phyloP scores from a whole-genome alignment of 1,139 yeast genomes.

The Magnusiomyces sp. region DNA sequence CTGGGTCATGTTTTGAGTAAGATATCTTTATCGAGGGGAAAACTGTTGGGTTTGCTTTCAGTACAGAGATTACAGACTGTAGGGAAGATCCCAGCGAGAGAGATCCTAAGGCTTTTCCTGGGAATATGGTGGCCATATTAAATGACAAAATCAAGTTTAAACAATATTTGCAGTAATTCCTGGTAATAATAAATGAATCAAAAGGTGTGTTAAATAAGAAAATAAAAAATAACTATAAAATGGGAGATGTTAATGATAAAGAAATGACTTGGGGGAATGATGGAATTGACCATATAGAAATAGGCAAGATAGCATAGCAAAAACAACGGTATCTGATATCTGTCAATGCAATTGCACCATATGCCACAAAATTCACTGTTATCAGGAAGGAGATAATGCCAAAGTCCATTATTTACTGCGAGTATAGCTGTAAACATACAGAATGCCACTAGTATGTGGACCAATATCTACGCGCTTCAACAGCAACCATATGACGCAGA shows the following conservation, averaged over 20 bases:
- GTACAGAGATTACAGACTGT: conserved; percentile 17
- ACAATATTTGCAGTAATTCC: no score
- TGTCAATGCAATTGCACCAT: no score
- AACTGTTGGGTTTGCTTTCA: conserved; percentile 20
- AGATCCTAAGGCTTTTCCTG: conserved; percentile 13
- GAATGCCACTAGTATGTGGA: background rate
- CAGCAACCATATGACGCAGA: background rate
- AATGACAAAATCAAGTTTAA: background rate
- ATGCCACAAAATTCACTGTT: no score
- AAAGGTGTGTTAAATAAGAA: background rate
- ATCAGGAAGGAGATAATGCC: no score
- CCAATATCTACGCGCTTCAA: background rate
- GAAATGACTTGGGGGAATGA: background rate
- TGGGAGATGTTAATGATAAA: background rate
- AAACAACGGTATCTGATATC: no score
- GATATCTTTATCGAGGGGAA: conserved; percentile 24
- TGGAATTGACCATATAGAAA: no score
- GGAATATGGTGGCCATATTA: conserved; percentile 10
- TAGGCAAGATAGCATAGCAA: no score
- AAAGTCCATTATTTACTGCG: no score
- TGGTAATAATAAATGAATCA: background rate
- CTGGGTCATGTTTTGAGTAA: conserved; percentile 19
- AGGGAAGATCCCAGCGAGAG: conserved; percentile 23
- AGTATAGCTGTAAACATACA: background rate
- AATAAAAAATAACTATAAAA: background rate